Evolutionary conservation across 2,329 filamentous ascomycete species (phyloP).

Genomic region (Beauveria scarabaeidicola): DNA sequence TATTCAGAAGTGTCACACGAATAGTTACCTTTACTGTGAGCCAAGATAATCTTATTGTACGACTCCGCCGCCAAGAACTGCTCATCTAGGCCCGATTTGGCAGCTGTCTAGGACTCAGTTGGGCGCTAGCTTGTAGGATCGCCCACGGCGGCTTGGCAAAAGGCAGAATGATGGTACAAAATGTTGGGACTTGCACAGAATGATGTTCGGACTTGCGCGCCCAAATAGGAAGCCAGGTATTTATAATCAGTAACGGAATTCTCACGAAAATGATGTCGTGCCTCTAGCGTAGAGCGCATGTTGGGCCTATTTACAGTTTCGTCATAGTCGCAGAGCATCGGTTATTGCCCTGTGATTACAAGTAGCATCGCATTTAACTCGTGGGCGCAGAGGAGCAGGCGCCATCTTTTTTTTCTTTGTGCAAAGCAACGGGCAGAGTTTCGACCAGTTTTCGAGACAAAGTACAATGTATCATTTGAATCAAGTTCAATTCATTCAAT

Average conservation of each 20-base stretch:
- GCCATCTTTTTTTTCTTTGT: too few relatives aligned
- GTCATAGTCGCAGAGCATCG: too few relatives aligned
- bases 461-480: too few relatives aligned
- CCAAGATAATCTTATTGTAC: too few relatives aligned
- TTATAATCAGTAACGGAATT: not conserved
- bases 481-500: too few relatives aligned
- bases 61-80: not conserved
- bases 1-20: not conserved
- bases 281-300: not conserved
- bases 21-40: too few relatives aligned
- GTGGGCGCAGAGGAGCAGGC: too few relatives aligned
- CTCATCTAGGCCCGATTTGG: not conserved
- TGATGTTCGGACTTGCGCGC: not conserved
- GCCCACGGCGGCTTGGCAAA: not conserved
- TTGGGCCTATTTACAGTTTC: not conserved
- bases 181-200: not conserved
- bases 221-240: not conserved
- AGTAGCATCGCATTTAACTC: too few relatives aligned
- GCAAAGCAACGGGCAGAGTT: too few relatives aligned
- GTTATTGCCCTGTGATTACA: too few relatives aligned
- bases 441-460: too few relatives aligned
- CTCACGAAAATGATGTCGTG: not conserved
- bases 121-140: not conserved
- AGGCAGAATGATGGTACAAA: not conserved
- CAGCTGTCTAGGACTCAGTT: not conserved